Evolutionary conservation across 192 early-diverging fungal genomes (phyloP), one percentile per base, ranked within the genome.

Genomic region (Coemansia sp.): DNA sequence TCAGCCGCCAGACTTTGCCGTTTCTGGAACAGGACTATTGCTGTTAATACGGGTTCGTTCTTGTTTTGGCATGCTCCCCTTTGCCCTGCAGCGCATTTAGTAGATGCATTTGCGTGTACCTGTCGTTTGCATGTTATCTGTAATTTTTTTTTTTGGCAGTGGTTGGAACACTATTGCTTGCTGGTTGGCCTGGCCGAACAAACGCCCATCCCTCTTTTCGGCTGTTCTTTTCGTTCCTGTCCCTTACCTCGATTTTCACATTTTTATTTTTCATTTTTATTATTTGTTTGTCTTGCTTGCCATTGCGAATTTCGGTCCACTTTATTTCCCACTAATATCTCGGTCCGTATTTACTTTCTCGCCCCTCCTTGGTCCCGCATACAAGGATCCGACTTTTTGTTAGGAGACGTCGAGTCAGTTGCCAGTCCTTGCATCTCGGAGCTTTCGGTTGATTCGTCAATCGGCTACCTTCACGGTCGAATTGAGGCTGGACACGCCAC

Each of bases 371-470:
- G 53, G 53, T 30, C 53, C 27, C 53, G 53, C 53, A 30, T 56
- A n/a, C 24, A 56, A 56, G 29, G 53, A 56, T 56, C 53, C 13
- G 43, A 30, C 35, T 39, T 34, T 35, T 45, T 35, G n/a, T 22
- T 56, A 59, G 61, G 61, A 29, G 53, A 58, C 47, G 59, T 62
- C 32, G 66, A 72, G 47, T 49, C 64, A 39, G 45, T 39, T 22
- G 64, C 61, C 12, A 82, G 80, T 52, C 80, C 80, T 45, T 65
- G 71, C 74, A 69, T 73, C 68, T 82, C 80, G 49, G 74, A 76
- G 50, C 69, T 82, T 40, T 82, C 80, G 50, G 70, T 82, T 34
- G 80, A 82, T 67, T 82, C 80, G 34, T 82, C 80, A 66, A 76
- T 82, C 64, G 80, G 65, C 20, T 52, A 70, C 64, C 58, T 73